phyloP scores from a whole-genome alignment of 306 rosid genomes.

The Rosa rugosa region DNA sequence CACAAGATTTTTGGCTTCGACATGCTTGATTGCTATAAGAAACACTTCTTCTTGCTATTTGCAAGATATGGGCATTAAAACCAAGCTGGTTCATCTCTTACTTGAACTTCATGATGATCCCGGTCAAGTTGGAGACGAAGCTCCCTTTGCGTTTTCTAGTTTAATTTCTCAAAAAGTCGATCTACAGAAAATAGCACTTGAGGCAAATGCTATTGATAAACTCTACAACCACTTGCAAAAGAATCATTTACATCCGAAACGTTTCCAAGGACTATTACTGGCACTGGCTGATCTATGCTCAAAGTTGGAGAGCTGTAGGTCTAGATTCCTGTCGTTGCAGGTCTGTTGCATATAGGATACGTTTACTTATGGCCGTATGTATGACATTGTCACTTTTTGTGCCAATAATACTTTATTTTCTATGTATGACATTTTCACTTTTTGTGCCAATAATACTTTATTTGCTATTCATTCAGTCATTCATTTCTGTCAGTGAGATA shows the following conservation, averaged over 20 bases:
- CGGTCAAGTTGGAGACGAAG: conserved; percentile 91
- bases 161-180: conserved; percentile 77
- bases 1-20: conserved; percentile 79
- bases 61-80: conserved; percentile 75
- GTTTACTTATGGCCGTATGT: not conserved
- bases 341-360: conserved; percentile 44
- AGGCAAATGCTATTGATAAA: conserved; percentile 90
- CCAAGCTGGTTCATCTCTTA: conserved; percentile 71
- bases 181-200: conserved; percentile 85
- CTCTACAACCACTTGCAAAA: conserved; percentile 67
- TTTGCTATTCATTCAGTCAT: conserved; percentile 15
- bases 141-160: conserved; percentile 70
- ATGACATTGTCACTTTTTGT: not conserved
- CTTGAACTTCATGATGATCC: conserved; percentile 93
- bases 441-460: not conserved
- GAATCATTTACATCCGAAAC: conserved; percentile 48
- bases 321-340: conserved; percentile 73
- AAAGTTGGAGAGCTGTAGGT: conserved; percentile 90
- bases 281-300: conserved; percentile 89
- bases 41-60: conserved; percentile 69
- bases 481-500: conserved; percentile 22
- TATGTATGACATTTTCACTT: not conserved
- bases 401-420: not conserved
- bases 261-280: conserved; percentile 75
- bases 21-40: conserved; percentile 77